Evolutionary conservation across 306 rosid species (phyloP).

Genomic region (Cucumis cinereus): DNA sequence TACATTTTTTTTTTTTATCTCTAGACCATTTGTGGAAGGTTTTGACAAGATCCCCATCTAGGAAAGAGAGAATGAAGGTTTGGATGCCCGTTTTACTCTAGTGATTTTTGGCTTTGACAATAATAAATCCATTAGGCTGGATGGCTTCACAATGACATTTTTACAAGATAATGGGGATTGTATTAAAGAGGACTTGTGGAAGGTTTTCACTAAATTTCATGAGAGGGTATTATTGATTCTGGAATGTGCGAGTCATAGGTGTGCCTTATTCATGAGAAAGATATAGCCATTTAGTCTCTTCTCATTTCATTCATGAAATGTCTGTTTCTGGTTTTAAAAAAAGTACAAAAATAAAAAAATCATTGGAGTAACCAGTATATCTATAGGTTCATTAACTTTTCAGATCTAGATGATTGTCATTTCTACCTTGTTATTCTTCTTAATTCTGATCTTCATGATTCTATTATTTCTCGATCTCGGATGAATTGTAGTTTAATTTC

Average conservation of each 20-base stretch:
- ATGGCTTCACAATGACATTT: background rate
- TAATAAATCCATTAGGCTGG: background rate
- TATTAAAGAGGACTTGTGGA: background rate
- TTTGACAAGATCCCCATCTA: background rate
- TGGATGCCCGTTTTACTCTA: background rate
- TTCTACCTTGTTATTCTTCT: background rate
- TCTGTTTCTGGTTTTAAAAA: too few relatives aligned
- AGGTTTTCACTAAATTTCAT: background rate
- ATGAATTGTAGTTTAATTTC: background rate
- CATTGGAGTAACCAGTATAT: background rate
- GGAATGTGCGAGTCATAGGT: background rate
- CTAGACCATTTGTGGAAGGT: background rate
- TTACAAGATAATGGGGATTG: background rate
- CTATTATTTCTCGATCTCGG: background rate
- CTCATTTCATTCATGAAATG: too few relatives aligned
- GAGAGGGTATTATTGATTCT: background rate
- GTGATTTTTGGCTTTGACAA: background rate
- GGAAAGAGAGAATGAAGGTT: background rate
- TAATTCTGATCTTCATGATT: background rate
- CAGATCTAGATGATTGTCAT: background rate
- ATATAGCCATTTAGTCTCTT: background rate
- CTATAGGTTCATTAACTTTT: background rate
- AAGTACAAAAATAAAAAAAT: too few relatives aligned
- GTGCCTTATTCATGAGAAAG: background rate
- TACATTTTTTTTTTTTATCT: background rate